These are phyloP conservation scores for Bothriochloa decipiens DNA, from an alignment of 176 grass and related monocot genomes.

Conservation along the genomic window DNA sequence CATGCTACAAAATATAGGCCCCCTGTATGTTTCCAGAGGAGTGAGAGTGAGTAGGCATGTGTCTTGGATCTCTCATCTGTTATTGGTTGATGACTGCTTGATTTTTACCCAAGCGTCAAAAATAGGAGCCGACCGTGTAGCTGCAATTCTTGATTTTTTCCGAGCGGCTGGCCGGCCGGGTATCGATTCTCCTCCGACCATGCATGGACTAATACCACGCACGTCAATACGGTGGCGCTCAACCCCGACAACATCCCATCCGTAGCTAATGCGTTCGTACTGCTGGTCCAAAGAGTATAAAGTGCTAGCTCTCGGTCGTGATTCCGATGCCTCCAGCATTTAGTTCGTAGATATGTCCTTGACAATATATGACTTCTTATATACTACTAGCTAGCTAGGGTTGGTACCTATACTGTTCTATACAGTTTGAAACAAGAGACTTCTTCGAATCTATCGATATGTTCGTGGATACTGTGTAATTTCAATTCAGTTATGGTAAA, in stretches of 20 bases:
- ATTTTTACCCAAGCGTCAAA: too few species aligned
- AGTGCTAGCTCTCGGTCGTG: neutral
- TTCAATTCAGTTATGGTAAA: neutral
- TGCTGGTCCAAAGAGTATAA: conserved; percentile 3
- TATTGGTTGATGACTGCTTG: too few species aligned
- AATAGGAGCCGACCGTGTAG: too few species aligned
- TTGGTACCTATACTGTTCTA: neutral
- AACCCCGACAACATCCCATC: neutral
- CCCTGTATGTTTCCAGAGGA: too few species aligned
- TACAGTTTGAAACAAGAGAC: neutral
- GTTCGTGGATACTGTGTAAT: neutral
- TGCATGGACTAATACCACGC: neutral
- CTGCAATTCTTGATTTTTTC: too few species aligned
- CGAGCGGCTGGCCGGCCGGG: too few species aligned
- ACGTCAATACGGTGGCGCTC: neutral
- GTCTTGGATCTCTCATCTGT: too few species aligned
- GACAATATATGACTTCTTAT: neutral
- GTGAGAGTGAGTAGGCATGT: too few species aligned
- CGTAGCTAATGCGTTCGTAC: neutral
- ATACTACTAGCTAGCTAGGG: neutral
- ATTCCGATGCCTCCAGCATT: neutral
- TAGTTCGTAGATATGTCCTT: conserved; percentile 10
- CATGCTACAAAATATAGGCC: too few species aligned
- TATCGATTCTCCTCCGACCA: neutral
- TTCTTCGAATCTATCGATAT: neutral